These are phyloP conservation scores for Bassia scoparia DNA, from an alignment of 148 eudicot species.

Conservation along the genomic window DNA sequence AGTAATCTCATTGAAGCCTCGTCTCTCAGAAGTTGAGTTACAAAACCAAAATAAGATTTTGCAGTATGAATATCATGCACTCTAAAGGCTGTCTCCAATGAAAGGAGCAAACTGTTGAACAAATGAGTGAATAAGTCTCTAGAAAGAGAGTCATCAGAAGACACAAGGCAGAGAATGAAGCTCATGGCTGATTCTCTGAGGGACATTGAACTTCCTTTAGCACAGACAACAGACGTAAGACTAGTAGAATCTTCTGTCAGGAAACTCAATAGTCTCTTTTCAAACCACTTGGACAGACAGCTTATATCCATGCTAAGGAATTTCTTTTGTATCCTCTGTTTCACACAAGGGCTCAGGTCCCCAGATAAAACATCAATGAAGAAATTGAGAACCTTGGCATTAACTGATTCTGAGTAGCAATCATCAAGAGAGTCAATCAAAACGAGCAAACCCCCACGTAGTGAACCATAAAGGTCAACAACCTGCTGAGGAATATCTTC, in stretches of 20 bases:
- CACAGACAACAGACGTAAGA: slow-evolving; percentile 21
- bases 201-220: slow-evolving; percentile 56
- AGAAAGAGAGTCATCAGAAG: slow-evolving; percentile 48
- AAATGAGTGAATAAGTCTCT: slow-evolving; percentile 62
- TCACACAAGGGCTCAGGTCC: slow-evolving; percentile 50
- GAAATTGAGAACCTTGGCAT: slow-evolving; percentile 75
- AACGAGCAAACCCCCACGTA: slow-evolving; percentile 68
- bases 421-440: slow-evolving; percentile 70
- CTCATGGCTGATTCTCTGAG: slow-evolving; percentile 83
- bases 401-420: slow-evolving; percentile 64
- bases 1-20: slow-evolving; percentile 65
- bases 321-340: slow-evolving; percentile 54
- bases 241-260: slow-evolving; percentile 44
- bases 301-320: slow-evolving; percentile 61
- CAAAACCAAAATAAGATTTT: slow-evolving; percentile 63
- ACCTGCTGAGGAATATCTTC: slow-evolving; percentile 46
- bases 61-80: slow-evolving; percentile 64
- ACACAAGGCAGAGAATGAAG: slow-evolving; percentile 59
- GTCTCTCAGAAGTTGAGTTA: slow-evolving; percentile 71
- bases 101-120: slow-evolving; percentile 60
- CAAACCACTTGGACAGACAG: slow-evolving; percentile 79
- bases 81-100: slow-evolving; percentile 69
- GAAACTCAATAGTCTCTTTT: slow-evolving; percentile 67
- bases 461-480: slow-evolving; percentile 59
- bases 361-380: slow-evolving; percentile 63